Percentiles rank a stretch among this genome's conserved stretches.
Conservation (phyloP, 176 grass and related monocot genomes). For the Guadua angustifolia region DNA sequence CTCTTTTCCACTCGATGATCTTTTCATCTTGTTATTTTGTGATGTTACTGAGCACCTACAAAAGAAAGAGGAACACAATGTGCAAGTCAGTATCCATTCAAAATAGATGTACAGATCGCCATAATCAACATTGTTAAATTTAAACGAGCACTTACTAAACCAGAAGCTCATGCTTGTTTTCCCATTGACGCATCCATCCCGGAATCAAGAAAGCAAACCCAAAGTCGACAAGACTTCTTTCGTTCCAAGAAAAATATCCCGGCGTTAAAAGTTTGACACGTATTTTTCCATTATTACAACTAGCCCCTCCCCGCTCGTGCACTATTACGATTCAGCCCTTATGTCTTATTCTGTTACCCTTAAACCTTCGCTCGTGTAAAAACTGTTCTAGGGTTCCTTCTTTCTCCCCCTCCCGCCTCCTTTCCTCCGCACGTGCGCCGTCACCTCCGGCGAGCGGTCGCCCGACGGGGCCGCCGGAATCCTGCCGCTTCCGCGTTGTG, state of each 20-base stretch:
- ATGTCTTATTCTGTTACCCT: neutral
- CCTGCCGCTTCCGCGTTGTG: neutral
- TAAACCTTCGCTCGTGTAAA: neutral
- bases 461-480: neutral
- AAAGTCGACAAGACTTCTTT: neutral
- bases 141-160: neutral
- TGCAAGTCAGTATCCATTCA: too few relatives aligned
- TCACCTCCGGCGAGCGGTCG: constrained; percentile 27
- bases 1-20: too few relatives aligned
- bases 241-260: neutral
- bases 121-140: neutral
- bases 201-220: neutral
- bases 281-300: neutral
- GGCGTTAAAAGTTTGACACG: neutral
- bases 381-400: constrained; percentile 1
- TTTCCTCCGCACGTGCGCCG: neutral
- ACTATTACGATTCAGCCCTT: neutral
- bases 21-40: too few relatives aligned
- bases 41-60: too few relatives aligned
- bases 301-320: neutral
- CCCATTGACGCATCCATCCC: neutral
- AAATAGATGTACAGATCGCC: too few relatives aligned
- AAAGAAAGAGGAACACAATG: too few relatives aligned
- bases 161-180: neutral
- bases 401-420: neutral